Conservation (phyloP, 2,329 filamentous ascomycete genomes). For the Xylariales sp. region DNA sequence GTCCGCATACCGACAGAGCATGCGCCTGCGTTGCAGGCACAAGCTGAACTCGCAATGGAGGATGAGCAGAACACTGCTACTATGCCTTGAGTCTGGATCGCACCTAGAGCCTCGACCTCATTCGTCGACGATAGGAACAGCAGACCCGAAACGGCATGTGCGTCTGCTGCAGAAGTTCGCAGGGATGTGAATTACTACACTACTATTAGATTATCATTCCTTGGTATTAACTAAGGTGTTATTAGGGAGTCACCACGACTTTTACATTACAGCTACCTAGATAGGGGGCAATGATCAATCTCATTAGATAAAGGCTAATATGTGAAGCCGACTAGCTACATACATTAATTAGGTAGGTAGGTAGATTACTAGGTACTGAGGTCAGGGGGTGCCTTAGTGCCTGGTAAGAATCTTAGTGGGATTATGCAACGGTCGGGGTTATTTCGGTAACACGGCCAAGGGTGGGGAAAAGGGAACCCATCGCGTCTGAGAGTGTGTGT, state of each 20-base stretch:
- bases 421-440: slow-evolving; percentile 5
- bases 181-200: neutral
- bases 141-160: neutral
- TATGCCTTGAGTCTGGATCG: slow-evolving; percentile 14
- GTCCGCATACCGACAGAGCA: slow-evolving; percentile 88
- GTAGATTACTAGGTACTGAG: neutral
- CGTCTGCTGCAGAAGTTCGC: neutral
- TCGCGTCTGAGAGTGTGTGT: slow-evolving; percentile 1
- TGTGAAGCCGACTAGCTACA: too few relatives aligned
- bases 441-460: neutral
- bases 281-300: neutral
- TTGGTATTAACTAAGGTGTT: neutral
- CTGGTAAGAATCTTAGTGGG: neutral
- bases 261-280: neutral
- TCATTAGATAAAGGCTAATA: slow-evolving; percentile 3
- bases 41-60: slow-evolving; percentile 64
- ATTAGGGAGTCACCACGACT: neutral
- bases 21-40: slow-evolving; percentile 71
- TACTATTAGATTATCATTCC: neutral
- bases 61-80: slow-evolving; percentile 52
- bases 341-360: neutral
- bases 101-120: neutral
- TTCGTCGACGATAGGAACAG: neutral
- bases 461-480: slow-evolving; percentile 22
- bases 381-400: too few relatives aligned